Evolutionary conservation across 352 stramenopile genomes (phyloP), one percentile per base, ranked within the genome.

Genomic region (Phytopythium chamaehyphon): DNA sequence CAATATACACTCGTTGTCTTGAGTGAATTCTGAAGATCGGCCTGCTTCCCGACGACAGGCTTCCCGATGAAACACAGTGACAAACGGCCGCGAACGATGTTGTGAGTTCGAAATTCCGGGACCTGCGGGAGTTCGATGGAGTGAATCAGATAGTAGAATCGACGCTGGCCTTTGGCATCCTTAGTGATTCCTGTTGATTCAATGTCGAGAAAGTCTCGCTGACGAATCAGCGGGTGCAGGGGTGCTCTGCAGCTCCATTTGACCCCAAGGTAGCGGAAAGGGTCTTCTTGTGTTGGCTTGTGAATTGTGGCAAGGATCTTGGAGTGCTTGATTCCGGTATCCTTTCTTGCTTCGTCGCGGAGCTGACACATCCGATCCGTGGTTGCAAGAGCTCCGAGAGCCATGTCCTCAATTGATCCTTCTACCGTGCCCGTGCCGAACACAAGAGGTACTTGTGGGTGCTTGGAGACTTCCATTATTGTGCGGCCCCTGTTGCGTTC

Each of bases 161-260:
- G 62, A 4, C 57, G 64, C 28, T 57, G 12, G 12, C 61, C 68
- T 5, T 54, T 74, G 33, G 63, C 63, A 48, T 76, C 66, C 22
- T 65, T 45, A 3, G 65, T 67, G 40, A 69, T 73, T 3, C 76
- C 76, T 5, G 66, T 79, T 14, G 71, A 77, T 23, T 82, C 69
- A 19, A 86, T 37, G 0, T 73, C 51, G 0, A 83, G 26, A 47
- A 76, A 83, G 54, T 83, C 71, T 19, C 72, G 64, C n/a, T 61
- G 62, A n/a, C 72, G 70, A 47, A 86, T 50, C 37, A 86, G 66
- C 12, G 28, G 39, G 11, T 49, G 37, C 14, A 45, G 12, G 1
- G 64, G 50, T 0, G 54, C 52, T 9, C 61, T 54, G 14, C 40
- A 26, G 44, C 62, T 63, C 69, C 69, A 84, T 43, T 80, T 81